Conservation (phyloP, 139 green algal genomes). For the Coelastrella sp. region DNA sequence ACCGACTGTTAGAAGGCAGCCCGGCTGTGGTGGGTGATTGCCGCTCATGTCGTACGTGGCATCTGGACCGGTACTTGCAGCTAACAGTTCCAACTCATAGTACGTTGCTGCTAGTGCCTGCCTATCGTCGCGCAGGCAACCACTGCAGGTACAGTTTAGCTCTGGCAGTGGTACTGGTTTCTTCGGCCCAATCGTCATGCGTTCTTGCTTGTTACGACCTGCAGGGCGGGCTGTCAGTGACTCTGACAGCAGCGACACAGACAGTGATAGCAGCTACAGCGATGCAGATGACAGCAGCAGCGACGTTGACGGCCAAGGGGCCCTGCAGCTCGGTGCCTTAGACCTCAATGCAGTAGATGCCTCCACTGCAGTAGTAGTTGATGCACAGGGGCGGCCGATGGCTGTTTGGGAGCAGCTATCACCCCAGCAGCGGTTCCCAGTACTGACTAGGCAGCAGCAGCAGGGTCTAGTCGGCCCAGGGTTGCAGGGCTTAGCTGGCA, state of each 20-base stretch:
- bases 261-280: background rate
- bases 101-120: too few relatives aligned
- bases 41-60: too few relatives aligned
- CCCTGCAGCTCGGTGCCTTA: background rate
- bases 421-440: constrained; percentile 29
- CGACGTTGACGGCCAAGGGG: background rate
- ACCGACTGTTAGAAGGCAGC: too few relatives aligned
- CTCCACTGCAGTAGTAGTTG: constrained; percentile 11
- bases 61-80: too few relatives aligned
- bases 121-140: too few relatives aligned
- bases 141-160: too few relatives aligned
- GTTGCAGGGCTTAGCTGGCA: background rate
- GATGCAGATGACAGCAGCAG: background rate
- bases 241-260: constrained; percentile 9
- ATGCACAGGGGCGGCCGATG: constrained; percentile 15
- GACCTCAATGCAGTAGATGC: background rate
- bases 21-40: too few relatives aligned
- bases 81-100: too few relatives aligned
- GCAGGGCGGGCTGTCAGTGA: background rate
- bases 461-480: constrained; percentile 1
- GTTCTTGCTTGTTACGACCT: too few relatives aligned
- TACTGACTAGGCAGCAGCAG: constrained; percentile 15
- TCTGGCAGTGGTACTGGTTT: too few relatives aligned
- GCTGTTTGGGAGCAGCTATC: constrained; percentile 4
- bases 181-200: too few relatives aligned